Conservation (phyloP, 345 rosid species). For the Mallotus nudiflorus region DNA sequence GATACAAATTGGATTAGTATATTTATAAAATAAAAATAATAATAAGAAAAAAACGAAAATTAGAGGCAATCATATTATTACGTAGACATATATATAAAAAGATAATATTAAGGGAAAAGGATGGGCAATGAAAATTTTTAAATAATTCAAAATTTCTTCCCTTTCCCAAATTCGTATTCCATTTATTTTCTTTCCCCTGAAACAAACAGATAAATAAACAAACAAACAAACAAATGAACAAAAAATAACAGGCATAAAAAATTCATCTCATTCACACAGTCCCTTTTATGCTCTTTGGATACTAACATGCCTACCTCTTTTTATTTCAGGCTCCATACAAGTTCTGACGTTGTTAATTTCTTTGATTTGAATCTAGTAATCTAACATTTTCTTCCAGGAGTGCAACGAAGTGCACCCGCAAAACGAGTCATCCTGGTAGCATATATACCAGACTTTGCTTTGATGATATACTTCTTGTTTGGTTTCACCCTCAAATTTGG, state of each 20-base stretch:
- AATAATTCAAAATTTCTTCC: neutral
- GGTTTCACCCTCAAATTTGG: neutral
- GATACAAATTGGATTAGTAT: no score
- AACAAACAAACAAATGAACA: neutral
- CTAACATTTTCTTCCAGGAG: slow-evolving; percentile 18
- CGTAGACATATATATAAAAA: neutral
- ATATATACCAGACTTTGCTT: slow-evolving; percentile 13
- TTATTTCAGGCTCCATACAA: neutral
- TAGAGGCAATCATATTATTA: neutral
- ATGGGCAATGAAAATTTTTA: neutral
- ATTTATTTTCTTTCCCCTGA: neutral
- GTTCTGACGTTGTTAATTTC: neutral
- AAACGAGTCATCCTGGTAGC: slow-evolving; percentile 28
- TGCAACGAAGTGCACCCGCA: slow-evolving; percentile 32
- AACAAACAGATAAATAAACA: neutral
- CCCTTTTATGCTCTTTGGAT: no score
- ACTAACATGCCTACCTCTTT: neutral
- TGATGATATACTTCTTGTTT: slow-evolving; percentile 19
- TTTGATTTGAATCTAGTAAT: no score
- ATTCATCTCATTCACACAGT: neutral
- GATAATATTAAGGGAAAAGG: neutral
- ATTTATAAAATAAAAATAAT: neutral
- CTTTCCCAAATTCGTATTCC: neutral
- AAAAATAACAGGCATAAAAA: neutral
- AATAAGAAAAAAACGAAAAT: neutral